phyloP scores from a whole-genome alignment of 495 filamentous ascomycete species.

The Penicillium egyptiacum region DNA sequence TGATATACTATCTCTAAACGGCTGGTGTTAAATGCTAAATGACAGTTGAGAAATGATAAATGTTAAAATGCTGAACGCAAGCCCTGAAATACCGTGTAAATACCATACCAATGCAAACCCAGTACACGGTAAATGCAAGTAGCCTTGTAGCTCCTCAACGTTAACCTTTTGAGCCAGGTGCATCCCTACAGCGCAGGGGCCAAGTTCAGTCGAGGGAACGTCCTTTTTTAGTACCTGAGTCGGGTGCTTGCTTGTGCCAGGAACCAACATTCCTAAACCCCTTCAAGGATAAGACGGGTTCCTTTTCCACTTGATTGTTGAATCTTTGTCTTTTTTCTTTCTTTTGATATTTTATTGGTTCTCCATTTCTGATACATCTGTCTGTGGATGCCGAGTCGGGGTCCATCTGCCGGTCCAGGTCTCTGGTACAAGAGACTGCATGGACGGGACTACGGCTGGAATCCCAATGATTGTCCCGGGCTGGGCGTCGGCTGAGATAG shows the following conservation, averaged over 20 bases:
- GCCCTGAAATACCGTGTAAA: neutral
- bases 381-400: slow-evolving; percentile 3
- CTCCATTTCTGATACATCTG: neutral
- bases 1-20: too few species aligned
- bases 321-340: neutral
- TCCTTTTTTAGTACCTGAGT: slow-evolving; percentile 10
- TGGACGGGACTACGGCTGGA: slow-evolving; percentile 14
- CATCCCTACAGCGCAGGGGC: slow-evolving; percentile 14
- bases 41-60: neutral
- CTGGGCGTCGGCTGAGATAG: slow-evolving; percentile 25
- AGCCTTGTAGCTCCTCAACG: slow-evolving; percentile 10
- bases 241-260: slow-evolving; percentile 5
- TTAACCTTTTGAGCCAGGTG: slow-evolving; percentile 18
- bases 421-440: slow-evolving; percentile 5
- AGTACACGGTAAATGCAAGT: neutral
- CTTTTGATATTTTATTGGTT: neutral
- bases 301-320: slow-evolving; percentile 2
- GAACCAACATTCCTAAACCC: slow-evolving; percentile 6
- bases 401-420: slow-evolving; percentile 2
- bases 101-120: neutral
- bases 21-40: too few species aligned
- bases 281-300: neutral
- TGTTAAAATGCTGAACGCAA: neutral
- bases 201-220: slow-evolving; percentile 9
- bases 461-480: slow-evolving; percentile 26